Percentiles rank a stretch among this genome's conserved stretches.
Conservation (phyloP, 2,329 filamentous ascomycete genomes). For the Colletotrichum sp. region DNA sequence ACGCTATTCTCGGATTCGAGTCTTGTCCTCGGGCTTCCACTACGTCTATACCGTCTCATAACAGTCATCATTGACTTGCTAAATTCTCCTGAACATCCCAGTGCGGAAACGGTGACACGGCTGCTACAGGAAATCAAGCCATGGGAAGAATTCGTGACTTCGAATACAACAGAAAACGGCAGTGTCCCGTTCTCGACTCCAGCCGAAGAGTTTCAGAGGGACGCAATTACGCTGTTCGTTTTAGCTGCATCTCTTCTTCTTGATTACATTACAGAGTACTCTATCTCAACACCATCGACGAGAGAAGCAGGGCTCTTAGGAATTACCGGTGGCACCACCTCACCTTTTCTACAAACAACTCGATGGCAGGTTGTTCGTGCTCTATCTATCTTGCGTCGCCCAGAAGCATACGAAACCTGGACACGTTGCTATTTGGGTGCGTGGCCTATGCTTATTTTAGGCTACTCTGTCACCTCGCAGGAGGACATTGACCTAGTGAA, state of each 20-base stretch:
- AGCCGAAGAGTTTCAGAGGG: not conserved
- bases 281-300: not conserved
- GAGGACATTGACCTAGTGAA: not conserved
- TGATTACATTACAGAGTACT: not conserved
- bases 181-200: fast-evolving
- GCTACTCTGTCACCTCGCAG: not conserved
- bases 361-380: not conserved
- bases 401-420: not conserved
- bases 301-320: not conserved
- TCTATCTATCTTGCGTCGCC: not conserved
- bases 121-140: not conserved
- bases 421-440: not conserved
- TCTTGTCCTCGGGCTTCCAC: not conserved
- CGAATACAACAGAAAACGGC: fast-evolving
- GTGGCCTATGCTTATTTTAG: not conserved
- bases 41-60: not conserved
- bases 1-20: not conserved
- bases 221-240: not conserved
- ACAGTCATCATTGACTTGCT: not conserved
- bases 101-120: not conserved
- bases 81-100: not conserved
- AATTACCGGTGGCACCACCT: no score
- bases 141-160: not conserved
- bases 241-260: not conserved
- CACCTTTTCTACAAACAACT: not conserved